Conservation (phyloP, 169 alveolate species). For the Cryptosporidium sp. region DNA sequence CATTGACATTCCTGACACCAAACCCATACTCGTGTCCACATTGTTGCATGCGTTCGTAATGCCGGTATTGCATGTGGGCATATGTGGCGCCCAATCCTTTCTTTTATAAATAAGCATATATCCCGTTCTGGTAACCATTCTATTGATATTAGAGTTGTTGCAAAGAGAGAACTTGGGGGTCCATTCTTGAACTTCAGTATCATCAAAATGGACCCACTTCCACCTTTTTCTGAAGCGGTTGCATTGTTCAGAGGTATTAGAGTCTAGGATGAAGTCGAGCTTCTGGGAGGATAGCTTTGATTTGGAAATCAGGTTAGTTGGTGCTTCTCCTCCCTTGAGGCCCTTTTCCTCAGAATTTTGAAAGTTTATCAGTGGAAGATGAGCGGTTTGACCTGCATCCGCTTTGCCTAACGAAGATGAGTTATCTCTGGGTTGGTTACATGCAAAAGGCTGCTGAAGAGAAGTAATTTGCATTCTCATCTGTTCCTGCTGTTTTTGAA, state of each 20-base stretch:
- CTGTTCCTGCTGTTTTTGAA: constrained; percentile 1
- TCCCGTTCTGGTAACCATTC: constrained; percentile 69
- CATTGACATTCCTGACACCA: background rate
- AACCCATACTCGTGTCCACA: constrained; percentile 6
- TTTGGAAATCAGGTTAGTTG: background rate
- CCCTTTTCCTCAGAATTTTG: constrained; percentile 41
- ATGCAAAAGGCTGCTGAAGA: background rate
- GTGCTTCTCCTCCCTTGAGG: constrained; percentile 17
- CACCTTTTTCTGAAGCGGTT: constrained; percentile 9
- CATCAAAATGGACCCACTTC: constrained; percentile 74
- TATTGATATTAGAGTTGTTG: constrained; percentile 4
- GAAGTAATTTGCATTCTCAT: background rate
- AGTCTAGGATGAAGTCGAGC: background rate
- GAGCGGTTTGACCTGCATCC: background rate
- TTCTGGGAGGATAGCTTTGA: background rate
- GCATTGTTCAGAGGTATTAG: background rate
- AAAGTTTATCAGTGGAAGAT: background rate
- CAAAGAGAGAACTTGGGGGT: constrained; percentile 47
- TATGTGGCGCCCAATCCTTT: constrained; percentile 53
- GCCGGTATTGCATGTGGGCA: background rate
- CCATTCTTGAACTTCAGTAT: constrained; percentile 71
- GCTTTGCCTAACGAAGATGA: background rate
- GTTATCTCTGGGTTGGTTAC: background rate
- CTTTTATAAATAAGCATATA: constrained; percentile 72
- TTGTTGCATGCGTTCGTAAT: background rate